Percentiles rank a stretch among this genome's conserved stretches.
Evolutionary conservation across 257 asterid species (phyloP).

Genomic region (Rhazya stricta): DNA sequence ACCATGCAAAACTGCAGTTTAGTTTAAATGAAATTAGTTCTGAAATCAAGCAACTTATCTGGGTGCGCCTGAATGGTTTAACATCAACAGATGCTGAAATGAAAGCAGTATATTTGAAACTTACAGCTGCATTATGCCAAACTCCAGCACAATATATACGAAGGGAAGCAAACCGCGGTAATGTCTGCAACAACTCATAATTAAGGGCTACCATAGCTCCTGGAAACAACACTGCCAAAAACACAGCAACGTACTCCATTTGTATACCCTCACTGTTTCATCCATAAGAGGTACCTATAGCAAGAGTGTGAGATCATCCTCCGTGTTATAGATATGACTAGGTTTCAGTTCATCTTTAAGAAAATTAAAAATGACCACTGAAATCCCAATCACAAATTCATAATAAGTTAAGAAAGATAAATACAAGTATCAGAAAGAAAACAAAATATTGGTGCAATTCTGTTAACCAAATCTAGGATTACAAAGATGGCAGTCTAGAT

Average conservation of each 20-base stretch:
- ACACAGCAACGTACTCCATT: constrained; percentile 75
- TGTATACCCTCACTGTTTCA: constrained; percentile 80
- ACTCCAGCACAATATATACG: constrained; percentile 93
- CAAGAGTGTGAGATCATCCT: constrained; percentile 28
- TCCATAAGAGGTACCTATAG: constrained; percentile 35
- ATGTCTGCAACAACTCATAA: constrained; percentile 51
- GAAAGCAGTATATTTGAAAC: constrained; percentile 16
- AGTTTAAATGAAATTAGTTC: constrained; percentile 21
- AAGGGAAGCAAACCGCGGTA: constrained; percentile 57
- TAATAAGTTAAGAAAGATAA: background rate
- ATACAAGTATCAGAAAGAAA: background rate
- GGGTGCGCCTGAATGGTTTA: background rate
- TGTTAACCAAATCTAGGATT: background rate
- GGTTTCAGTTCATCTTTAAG: background rate
- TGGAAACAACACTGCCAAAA: constrained; percentile 72
- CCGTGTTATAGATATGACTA: background rate
- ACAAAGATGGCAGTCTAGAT: too few species aligned
- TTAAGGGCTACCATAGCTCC: constrained; percentile 93
- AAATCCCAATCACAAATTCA: background rate
- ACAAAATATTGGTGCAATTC: background rate
- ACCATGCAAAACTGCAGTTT: constrained; percentile 59
- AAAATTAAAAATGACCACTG: background rate
- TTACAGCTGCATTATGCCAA: constrained; percentile 91
- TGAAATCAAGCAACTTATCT: constrained; percentile 15
- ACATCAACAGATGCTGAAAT: background rate